phyloP scores from a whole-genome alignment of 2,329 filamentous ascomycete genomes.

The Phialemonium atrogriseum region DNA sequence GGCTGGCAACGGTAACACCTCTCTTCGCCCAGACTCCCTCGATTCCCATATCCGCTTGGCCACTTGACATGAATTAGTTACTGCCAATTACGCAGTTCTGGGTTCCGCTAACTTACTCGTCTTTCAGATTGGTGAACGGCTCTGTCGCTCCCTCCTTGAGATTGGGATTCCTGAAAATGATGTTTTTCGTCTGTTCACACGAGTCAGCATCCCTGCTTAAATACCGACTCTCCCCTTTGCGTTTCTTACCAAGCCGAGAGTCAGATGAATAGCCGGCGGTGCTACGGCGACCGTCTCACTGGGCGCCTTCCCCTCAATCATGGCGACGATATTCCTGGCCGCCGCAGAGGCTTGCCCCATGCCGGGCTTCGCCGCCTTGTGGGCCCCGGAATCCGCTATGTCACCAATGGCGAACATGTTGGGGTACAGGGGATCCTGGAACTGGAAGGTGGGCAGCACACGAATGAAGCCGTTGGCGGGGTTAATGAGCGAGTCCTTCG shows the following conservation, averaged over 20 bases:
- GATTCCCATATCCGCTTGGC: constrained; percentile 22
- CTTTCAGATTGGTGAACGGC: constrained; percentile 17
- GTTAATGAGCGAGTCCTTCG: constrained; percentile 15
- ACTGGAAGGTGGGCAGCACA: constrained; percentile 37
- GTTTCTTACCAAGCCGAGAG: constrained; percentile 25
- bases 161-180: constrained; percentile 23
- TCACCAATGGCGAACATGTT: constrained; percentile 45
- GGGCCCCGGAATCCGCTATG: constrained; percentile 34
- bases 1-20: constrained; percentile 16
- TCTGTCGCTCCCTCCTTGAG: constrained; percentile 16
- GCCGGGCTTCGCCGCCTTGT: constrained; percentile 36
- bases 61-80: constrained; percentile 12
- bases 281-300: constrained; percentile 19
- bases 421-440: constrained; percentile 23
- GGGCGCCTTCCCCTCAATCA: constrained; percentile 25
- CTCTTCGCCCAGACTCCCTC: constrained; percentile 19
- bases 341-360: constrained; percentile 34
- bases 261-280: constrained; percentile 30
- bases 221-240: too few species aligned
- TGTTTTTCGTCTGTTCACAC: constrained; percentile 19
- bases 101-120: constrained; percentile 18
- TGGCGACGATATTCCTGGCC: constrained; percentile 33
- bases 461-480: constrained; percentile 24
- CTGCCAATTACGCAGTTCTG: background rate
- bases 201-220: too few species aligned